Base-by-base conservation (phyloP, 208 protist species). In the Acanthamoeba quina region DNA sequence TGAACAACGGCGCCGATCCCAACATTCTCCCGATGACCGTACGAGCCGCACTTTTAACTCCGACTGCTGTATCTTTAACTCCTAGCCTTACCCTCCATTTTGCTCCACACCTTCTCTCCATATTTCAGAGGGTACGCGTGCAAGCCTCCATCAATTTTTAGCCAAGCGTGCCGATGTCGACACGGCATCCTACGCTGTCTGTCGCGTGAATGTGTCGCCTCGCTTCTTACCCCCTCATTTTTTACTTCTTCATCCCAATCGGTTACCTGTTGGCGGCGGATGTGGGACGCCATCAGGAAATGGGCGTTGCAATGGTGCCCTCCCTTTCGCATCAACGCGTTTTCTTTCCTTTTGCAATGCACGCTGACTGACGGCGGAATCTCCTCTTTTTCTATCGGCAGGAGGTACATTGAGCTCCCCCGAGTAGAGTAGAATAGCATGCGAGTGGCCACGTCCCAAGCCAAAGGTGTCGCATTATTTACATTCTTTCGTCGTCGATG, bases 1-100 rank as follows among this genome's bases (percentile, higher is more conserved):
- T 85, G 24, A 85, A 85, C 47, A 85, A 85, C 26, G 76, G 76
- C 44, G 76, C 76, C 9, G 76, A 85, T 85, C 76, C 76, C 41
- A 85, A 85, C 29, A 58, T 85, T 58, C 41, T 85, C 4, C 76
- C 76, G 4, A 85, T 26, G n/a, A 85, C 76, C 26, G 76, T 85
- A 58, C 47, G 44, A 3, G 1, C 26, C 31, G 29, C 64, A 26
- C 72, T 11, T 4, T 11, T 49, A 7, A 0, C 21, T 49, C 24
- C 2, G 31, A 17, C 9, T 70, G 29, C 10, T 31, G 62, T 70
- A 15, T 19, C 66, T n/a, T 1, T 34, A 76, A 21, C 13, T 76
- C 5, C 68, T 17, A 29, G 26, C 5, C 41, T 80, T 44, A 10
- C 41, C 19, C 41, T 68, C 26, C 6, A 29, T 68, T 78, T 26